These are phyloP conservation scores for Paratinospora sagittata DNA, from an alignment of 164 flowering plant genomes.

Conservation along the genomic window DNA sequence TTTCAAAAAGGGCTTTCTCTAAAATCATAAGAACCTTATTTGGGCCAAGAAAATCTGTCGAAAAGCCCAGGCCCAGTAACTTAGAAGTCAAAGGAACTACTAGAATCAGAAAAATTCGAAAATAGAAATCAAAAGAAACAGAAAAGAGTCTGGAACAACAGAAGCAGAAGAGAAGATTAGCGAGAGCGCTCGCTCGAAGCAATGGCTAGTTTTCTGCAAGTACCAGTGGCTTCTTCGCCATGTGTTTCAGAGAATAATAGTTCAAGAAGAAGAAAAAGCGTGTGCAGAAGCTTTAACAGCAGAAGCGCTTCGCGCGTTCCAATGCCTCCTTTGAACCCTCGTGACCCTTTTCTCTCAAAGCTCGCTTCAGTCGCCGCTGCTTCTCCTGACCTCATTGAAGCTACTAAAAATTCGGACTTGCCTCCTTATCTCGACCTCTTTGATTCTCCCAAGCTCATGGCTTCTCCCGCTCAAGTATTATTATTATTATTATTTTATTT, in stretches of 20 bases:
- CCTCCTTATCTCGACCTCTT: conserved; percentile 67
- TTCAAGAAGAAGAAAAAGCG: conserved; percentile 3
- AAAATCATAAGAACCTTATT: no score
- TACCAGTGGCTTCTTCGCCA: conserved; percentile 33
- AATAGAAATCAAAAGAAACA: no score
- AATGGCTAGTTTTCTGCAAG: conserved; percentile 37
- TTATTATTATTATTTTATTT: not conserved
- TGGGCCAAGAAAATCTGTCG: no score
- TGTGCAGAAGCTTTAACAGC: conserved; percentile 9
- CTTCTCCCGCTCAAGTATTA: conserved; percentile 41
- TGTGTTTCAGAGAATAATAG: conserved; percentile 1
- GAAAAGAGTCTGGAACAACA: not conserved
- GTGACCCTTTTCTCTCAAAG: conserved; percentile 70
- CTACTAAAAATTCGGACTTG: conserved; percentile 28
- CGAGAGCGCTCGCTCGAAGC: conserved; percentile 2
- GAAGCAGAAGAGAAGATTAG: not conserved
- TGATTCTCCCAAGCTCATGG: conserved; percentile 68
- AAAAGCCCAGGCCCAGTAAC: no score
- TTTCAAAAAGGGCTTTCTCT: no score
- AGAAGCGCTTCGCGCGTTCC: conserved; percentile 36
- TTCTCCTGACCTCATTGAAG: conserved; percentile 41
- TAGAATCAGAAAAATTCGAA: not conserved
- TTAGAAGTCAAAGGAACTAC: not conserved
- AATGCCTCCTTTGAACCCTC: conserved; percentile 74
- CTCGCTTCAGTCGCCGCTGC: conserved; percentile 60